phyloP scores from a whole-genome alignment of 305 asterid species.

The Fraxinus sp. region DNA sequence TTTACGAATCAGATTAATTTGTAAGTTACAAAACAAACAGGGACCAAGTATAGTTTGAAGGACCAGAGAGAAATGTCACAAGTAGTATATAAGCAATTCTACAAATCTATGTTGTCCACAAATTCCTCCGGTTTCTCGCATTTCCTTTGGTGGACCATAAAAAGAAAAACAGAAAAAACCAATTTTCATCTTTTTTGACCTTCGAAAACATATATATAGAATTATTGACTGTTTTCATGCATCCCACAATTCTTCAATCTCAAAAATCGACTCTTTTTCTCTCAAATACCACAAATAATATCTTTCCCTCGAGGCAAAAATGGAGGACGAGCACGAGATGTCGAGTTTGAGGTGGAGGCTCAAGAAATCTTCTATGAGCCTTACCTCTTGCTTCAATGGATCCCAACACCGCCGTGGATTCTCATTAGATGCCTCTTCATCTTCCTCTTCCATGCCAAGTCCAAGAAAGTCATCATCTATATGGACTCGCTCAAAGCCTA shows the following conservation, averaged over 20 bases:
- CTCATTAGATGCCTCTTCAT: neutral
- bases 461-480: neutral
- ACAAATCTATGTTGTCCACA: neutral
- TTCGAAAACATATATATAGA: neutral
- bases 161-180: neutral
- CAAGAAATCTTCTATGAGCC: neutral
- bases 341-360: neutral
- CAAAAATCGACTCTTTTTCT: neutral
- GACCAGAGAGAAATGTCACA: neutral
- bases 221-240: neutral
- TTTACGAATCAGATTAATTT: neutral
- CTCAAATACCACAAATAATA: neutral
- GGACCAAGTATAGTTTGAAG: neutral
- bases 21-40: neutral
- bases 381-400: conserved; percentile 1
- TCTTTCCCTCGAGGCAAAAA: neutral
- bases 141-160: neutral
- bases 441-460: neutral
- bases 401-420: neutral
- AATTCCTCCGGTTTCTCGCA: neutral
- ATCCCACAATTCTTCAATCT: neutral
- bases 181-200: neutral
- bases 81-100: neutral
- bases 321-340: conserved; percentile 11
- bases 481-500: conserved; percentile 8